phyloP scores from a whole-genome alignment of 2,329 filamentous ascomycete genomes.

The Fusarium sp. region DNA sequence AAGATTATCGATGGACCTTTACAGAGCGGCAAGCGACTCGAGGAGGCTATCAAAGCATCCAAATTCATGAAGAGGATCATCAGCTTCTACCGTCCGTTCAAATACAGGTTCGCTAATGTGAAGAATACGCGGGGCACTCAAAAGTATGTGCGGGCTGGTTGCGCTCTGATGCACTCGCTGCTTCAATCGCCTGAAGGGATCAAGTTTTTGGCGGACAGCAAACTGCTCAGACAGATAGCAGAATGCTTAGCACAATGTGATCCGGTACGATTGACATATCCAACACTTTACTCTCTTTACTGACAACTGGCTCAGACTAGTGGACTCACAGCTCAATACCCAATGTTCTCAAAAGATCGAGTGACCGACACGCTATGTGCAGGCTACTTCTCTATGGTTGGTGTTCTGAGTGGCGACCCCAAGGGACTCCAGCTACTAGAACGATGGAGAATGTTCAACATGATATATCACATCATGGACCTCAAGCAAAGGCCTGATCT shows the following conservation, averaged over 20 bases:
- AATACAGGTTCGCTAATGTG: slow-evolving; percentile 91
- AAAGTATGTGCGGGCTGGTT: slow-evolving; percentile 91
- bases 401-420: slow-evolving; percentile 83
- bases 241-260: slow-evolving; percentile 97
- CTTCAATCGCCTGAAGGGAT: slow-evolving; percentile 88
- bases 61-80: slow-evolving; percentile 96
- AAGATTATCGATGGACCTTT: slow-evolving; percentile 93
- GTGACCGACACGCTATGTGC: slow-evolving; percentile 88
- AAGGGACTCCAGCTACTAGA: slow-evolving; percentile 92
- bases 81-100: slow-evolving; percentile 96
- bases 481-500: slow-evolving; percentile 90
- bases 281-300: slow-evolving; percentile 25
- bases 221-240: slow-evolving; percentile 90
- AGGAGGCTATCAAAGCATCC: slow-evolving; percentile 92
- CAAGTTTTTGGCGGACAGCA: slow-evolving; percentile 89
- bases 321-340: slow-evolving; percentile 81
- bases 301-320: slow-evolving; percentile 64
- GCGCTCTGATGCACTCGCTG: slow-evolving; percentile 86
- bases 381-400: slow-evolving; percentile 94
- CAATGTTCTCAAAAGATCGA: slow-evolving; percentile 88
- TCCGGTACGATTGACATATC: slow-evolving; percentile 66
- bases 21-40: slow-evolving; percentile 88
- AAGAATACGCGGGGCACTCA: slow-evolving; percentile 93
- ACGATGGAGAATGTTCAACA: slow-evolving; percentile 98
- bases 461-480: slow-evolving; percentile 99